Conservation (phyloP, 345 rosid species). For the Citrus sinensis region DNA sequence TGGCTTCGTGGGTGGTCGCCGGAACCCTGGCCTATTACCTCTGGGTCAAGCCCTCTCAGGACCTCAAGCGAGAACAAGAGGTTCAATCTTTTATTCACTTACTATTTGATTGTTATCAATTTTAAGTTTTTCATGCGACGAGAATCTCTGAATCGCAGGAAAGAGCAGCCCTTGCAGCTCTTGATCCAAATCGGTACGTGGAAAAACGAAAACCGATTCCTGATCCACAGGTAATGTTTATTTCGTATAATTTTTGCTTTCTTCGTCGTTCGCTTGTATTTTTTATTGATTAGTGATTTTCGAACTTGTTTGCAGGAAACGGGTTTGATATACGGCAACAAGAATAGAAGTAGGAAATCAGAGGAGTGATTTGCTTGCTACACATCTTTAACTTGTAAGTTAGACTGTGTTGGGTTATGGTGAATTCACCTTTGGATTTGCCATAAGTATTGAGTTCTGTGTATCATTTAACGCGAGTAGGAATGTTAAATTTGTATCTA, state of each 20-base stretch:
- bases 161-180: slow-evolving; percentile 65
- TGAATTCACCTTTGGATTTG: neutral
- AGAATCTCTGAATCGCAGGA: slow-evolving; percentile 35
- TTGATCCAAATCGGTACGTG: slow-evolving; percentile 59
- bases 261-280: neutral
- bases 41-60: slow-evolving; percentile 92
- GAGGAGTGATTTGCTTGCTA: slow-evolving; percentile 22
- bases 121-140: neutral
- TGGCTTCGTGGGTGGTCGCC: slow-evolving; percentile 91
- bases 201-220: slow-evolving; percentile 79
- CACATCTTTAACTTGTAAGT: slow-evolving; percentile 12
- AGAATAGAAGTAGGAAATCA: slow-evolving; percentile 36
- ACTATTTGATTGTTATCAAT: neutral
- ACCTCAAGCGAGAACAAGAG: slow-evolving; percentile 78
- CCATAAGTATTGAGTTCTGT: neutral
- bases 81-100: slow-evolving; percentile 15
- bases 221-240: slow-evolving; percentile 69
- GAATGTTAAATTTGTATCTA: neutral
- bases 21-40: slow-evolving; percentile 90
- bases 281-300: neutral
- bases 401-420: neutral
- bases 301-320: slow-evolving; percentile 43
- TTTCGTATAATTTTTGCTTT: neutral
- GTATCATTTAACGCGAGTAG: neutral
- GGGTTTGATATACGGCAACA: slow-evolving; percentile 67